Percentiles rank a stretch among this genome's conserved stretches.
Conservation (phyloP, 495 filamentous ascomycete species). For the Immersiella caudata region DNA sequence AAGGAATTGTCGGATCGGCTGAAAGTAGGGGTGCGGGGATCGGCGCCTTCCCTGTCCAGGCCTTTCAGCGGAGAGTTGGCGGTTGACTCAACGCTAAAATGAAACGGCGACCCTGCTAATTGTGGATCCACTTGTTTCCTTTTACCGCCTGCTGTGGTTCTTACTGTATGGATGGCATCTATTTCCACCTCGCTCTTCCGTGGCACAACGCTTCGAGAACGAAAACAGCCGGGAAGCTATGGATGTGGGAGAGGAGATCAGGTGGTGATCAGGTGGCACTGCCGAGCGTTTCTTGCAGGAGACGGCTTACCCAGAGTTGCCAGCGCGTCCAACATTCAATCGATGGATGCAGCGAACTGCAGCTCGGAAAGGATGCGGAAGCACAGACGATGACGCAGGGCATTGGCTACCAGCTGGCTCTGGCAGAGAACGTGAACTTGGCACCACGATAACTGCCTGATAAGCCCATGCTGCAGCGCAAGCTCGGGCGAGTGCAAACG, state of each 20-base stretch:
- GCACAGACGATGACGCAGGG: constrained; percentile 11
- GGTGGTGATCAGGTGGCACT: constrained; percentile 18
- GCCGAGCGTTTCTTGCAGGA: background rate
- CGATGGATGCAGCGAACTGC: constrained; percentile 6
- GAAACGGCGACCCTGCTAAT: constrained; percentile 1
- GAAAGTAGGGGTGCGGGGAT: background rate
- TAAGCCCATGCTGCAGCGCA: constrained; percentile 7
- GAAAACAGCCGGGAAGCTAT: background rate
- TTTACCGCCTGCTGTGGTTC: too few relatives aligned
- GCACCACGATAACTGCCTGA: constrained; percentile 14
- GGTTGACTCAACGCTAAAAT: constrained; percentile 1
- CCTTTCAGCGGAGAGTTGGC: too few relatives aligned
- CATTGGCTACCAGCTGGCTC: constrained; percentile 7
- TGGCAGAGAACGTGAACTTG: constrained; percentile 8
- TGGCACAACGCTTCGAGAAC: background rate
- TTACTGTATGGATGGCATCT: too few relatives aligned
- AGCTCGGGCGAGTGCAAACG: constrained; percentile 2
- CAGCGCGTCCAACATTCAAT: constrained; percentile 9
- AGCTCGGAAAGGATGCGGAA: too few relatives aligned
- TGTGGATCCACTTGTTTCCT: background rate
- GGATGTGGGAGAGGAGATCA: background rate
- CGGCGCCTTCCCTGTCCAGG: too few relatives aligned
- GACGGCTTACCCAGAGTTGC: constrained; percentile 9
- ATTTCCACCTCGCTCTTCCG: background rate
- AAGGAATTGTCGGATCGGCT: background rate